Evolutionary conservation across 2,329 filamentous ascomycete species (phyloP), one percentile per base, ranked within the genome.

Genomic region (Pseudogymnoascus sp.): DNA sequence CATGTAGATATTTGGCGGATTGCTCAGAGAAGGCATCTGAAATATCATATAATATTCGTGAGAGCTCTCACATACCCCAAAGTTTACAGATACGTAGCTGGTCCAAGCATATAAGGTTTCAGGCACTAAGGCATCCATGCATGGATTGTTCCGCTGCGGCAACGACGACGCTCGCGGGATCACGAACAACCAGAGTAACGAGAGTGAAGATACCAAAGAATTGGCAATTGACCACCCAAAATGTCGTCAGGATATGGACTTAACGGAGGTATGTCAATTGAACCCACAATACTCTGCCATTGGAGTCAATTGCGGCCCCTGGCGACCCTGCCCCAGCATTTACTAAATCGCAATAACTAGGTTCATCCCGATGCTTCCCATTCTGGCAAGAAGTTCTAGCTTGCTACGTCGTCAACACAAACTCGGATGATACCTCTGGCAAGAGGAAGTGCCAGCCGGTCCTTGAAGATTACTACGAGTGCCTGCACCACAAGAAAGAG

Each of bases 381-480:
- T 99, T 97, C 86, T 99, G 95, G 95, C 95, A 99, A 80, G 95
- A 99, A 79, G 87, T 97, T 69, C 89, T 99, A 75, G 92, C 92
- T 72, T 99, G 95, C 86, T 99, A 99, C 77, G 92, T 97, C 66
- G 88, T 96, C 75, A 97, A 97, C 81, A 91, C 91, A 63, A 84
- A 83, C 68, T 81, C 88, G 68, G 89, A 93, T 63, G 89, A 93
- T 73, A 82, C 86, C 69, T 85, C 86, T 15, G 91, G 91, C 70
- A 95, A 93, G 81, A 89, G 87, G 77, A 96, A 96, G 79, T 99
- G 96, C 76, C 80, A 83, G 17, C 88, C 90, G 15, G 84, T 87
- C 4, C 82, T 97, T 69, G 95, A 99, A 76, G 95, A 99, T 76
- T 99, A 99, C 82, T 96, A 97, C 76, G 95, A 99, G 81, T 99